Conservation (phyloP, 2,329 filamentous ascomycete genomes). For the Ceratocystis variospora region DNA sequence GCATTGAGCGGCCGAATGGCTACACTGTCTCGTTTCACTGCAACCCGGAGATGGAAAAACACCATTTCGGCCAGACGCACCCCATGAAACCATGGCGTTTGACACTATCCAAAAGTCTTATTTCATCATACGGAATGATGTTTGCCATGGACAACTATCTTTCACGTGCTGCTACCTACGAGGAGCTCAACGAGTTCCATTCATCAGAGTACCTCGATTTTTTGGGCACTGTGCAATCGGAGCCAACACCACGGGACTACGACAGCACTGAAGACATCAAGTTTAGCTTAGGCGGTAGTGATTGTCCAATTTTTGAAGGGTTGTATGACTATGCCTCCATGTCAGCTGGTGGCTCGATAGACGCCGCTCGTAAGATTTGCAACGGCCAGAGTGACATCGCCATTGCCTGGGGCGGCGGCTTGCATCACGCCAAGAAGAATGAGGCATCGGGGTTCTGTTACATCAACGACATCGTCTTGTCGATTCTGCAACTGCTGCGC, state of each 20-base stretch:
- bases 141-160: slow-evolving; percentile 93
- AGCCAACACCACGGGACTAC: slow-evolving; percentile 49
- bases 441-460: slow-evolving; percentile 97
- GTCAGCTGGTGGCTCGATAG: slow-evolving; percentile 79
- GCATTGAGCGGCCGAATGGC: slow-evolving; percentile 66
- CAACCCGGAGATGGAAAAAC: slow-evolving; percentile 86
- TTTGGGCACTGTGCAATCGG: slow-evolving; percentile 56
- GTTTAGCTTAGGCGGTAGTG: slow-evolving; percentile 79
- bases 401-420: slow-evolving; percentile 91
- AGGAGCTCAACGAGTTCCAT: slow-evolving; percentile 80
- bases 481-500: slow-evolving; percentile 74
- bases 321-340: slow-evolving; percentile 91
- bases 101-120: slow-evolving; percentile 85
- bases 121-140: slow-evolving; percentile 89
- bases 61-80: slow-evolving; percentile 93
- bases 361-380: slow-evolving; percentile 79
- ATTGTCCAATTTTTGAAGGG: slow-evolving; percentile 93
- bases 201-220: slow-evolving; percentile 84
- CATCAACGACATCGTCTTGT: slow-evolving; percentile 95
- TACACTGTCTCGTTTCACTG: slow-evolving; percentile 92
- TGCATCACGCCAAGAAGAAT: slow-evolving; percentile 90
- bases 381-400: slow-evolving; percentile 85
- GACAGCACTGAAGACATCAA: slow-evolving; percentile 51
- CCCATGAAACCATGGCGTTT: slow-evolving; percentile 99
- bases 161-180: slow-evolving; percentile 67